Evolutionary conservation across 2,329 filamentous ascomycete species (phyloP).

Genomic region (Ophiocordyceps robertsii): DNA sequence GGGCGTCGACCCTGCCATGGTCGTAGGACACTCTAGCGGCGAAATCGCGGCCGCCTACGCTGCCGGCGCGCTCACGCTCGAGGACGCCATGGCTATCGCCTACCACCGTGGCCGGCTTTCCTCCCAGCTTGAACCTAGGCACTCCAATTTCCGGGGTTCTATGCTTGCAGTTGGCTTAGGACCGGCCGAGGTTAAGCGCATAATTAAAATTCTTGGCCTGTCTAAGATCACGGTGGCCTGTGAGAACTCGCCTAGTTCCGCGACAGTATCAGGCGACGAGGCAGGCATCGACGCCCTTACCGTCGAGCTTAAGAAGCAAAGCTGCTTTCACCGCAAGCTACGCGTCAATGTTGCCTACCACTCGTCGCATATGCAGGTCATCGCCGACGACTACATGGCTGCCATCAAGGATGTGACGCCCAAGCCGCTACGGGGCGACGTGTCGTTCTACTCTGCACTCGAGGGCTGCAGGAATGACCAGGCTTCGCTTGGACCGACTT

Average conservation of each 20-base stretch:
- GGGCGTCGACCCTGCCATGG: constrained; percentile 22
- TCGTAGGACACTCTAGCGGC: constrained; percentile 32
- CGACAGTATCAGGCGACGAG: constrained; percentile 37
- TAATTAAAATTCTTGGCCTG: constrained; percentile 15
- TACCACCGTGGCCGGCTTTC: constrained; percentile 34
- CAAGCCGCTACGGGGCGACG: no score
- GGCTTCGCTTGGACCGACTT: constrained; percentile 22
- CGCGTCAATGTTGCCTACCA: constrained; percentile 39
- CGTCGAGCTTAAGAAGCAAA: constrained; percentile 21
- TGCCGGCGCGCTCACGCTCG: constrained; percentile 26
- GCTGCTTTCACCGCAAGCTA: constrained; percentile 32
- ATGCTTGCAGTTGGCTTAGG: constrained; percentile 43
- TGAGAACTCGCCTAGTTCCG: constrained; percentile 35
- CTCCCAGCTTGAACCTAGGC: constrained; percentile 23
- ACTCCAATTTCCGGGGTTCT: constrained; percentile 22
- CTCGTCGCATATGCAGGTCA: constrained; percentile 37
- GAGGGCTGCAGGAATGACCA: constrained; percentile 2
- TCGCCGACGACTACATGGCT: constrained; percentile 29
- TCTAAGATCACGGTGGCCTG: constrained; percentile 19
- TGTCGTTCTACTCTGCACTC: neutral
- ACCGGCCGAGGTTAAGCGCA: constrained; percentile 24
- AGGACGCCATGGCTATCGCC: constrained; percentile 31
- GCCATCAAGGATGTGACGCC: neutral
- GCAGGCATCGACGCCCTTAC: constrained; percentile 27
- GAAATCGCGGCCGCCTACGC: constrained; percentile 35